Evolutionary conservation across 257 asterid genomes (phyloP), one percentile per base, ranked within the genome.

Genomic region (Gardenia jasminoides): DNA sequence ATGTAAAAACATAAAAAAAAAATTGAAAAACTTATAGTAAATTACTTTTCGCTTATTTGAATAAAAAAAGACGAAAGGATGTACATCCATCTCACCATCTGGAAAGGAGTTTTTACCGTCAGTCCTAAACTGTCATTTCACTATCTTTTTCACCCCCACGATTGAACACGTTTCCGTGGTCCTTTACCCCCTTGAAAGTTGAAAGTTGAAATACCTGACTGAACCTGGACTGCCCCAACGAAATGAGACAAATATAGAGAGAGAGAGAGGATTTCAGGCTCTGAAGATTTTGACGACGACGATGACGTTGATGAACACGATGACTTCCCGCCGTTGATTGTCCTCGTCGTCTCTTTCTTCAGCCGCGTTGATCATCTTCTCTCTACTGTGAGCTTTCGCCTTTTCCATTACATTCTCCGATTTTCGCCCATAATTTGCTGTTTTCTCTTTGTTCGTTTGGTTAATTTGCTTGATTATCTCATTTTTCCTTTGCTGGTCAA

Each of bases 281-380:
- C 33, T 12, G 78, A 31, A 48, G 19, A 65, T 65, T 71, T 39
- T 50, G 36, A 30, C 26, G 8, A 26, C 31, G 48, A 68, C 3
- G 4, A 36, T 54, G 79, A 7, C 43, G 79, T 39, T 77, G 59
- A 77, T 12, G 75, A 39, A 15, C 75, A 67, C 59, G 80, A 77
- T 26, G 58, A 77, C 52, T 58, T 22, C 30, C 67, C 30, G 69
- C 59, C 74, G 50, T 67, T 41, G 80, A 77, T 52, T 43, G n/a
- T 68, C 61, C 31, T 26, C 33, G 69, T 10, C 30, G 10, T 33
- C 65, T 76, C 46, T 28, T 7, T 67, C 47, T 33, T 62, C 33
- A 36, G 48, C 61, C 24, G 67, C 80, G 20, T 15, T 50, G 48
- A 67, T 24, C 41, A 47, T 22, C 31, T 65, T n/a, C 59, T 5